A percentile compares a stretch with the other conserved stretches of the same genome.
Evolutionary conservation across 108 stramenopile species (phyloP).

Genomic region (Schizochytrium sp.): DNA sequence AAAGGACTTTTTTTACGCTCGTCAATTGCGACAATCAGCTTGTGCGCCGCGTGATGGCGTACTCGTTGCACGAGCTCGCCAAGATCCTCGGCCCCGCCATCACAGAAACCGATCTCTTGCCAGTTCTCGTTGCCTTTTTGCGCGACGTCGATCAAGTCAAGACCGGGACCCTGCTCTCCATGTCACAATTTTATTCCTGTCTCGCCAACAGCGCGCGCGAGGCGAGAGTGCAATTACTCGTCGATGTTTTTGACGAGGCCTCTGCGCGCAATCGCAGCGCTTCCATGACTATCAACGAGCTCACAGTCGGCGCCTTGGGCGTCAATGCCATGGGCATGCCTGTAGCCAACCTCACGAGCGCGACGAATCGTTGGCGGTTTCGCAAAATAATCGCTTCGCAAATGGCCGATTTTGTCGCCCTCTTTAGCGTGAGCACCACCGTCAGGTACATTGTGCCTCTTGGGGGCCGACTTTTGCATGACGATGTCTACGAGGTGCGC

Average conservation of each 20-base stretch:
- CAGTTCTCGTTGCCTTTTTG: slow-evolving; percentile 71
- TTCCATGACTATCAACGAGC: neutral
- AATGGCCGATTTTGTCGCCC: neutral
- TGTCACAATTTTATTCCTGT: slow-evolving; percentile 62
- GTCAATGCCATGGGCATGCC: neutral
- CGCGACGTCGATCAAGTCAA: slow-evolving; percentile 84
- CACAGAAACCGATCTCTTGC: slow-evolving; percentile 59
- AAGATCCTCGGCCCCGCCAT: slow-evolving; percentile 64
- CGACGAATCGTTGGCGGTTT: neutral
- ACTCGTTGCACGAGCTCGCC: slow-evolving; percentile 81
- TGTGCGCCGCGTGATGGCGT: slow-evolving; percentile 65
- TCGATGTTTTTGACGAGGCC: slow-evolving; percentile 40
- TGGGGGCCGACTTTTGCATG: neutral
- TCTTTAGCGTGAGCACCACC: neutral
- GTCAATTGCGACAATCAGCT: slow-evolving; percentile 51
- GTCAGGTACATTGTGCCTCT: neutral
- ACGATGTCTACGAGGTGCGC: neutral
- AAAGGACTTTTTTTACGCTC: slow-evolving; percentile 66
- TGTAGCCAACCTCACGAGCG: neutral
- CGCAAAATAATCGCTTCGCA: neutral
- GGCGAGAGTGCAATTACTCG: slow-evolving; percentile 59
- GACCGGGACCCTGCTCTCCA: slow-evolving; percentile 69
- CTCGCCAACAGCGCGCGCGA: slow-evolving; percentile 52
- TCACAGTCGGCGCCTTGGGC: neutral
- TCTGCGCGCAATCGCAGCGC: neutral